Evolutionary conservation across 768 basidiomycete genomes (phyloP).

Genomic region (Dioszegia crocea): DNA sequence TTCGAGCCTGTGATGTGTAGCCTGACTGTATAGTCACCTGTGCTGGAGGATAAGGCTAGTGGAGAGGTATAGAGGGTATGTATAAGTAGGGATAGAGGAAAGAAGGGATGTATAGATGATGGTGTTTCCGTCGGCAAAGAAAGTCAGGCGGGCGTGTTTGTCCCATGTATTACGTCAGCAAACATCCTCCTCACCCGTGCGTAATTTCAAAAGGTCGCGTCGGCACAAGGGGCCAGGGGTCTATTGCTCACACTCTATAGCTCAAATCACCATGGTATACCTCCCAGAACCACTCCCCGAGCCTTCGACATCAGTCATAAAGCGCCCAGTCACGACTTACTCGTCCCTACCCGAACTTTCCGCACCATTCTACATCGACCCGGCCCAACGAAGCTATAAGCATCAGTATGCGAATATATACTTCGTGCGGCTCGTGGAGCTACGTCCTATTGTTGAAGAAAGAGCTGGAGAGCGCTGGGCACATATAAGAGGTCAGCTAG

Average conservation of each 20-base stretch:
- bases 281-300: slow-evolving; percentile 14
- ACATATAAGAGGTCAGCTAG: slow-evolving; percentile 49
- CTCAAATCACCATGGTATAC: neutral
- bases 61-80: neutral
- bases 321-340: slow-evolving; percentile 30
- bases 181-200: neutral
- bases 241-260: too few species aligned
- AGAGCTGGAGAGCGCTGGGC: slow-evolving; percentile 58
- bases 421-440: slow-evolving; percentile 58
- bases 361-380: slow-evolving; percentile 43
- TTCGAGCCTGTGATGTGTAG: neutral
- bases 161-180: slow-evolving; percentile 1
- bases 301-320: neutral
- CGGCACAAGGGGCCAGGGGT: too few species aligned
- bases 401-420: slow-evolving; percentile 73
- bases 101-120: neutral
- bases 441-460: slow-evolving; percentile 56
- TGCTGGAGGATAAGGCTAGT: neutral
- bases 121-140: neutral
- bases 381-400: slow-evolving; percentile 54
- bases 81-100: neutral
- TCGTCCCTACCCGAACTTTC: slow-evolving; percentile 36
- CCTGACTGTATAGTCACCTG: neutral
- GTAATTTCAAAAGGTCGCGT: too few species aligned
- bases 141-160: neutral